Evolutionary conservation across 768 basidiomycete genomes (phyloP).

Genomic region (Pulveroboletus frians): DNA sequence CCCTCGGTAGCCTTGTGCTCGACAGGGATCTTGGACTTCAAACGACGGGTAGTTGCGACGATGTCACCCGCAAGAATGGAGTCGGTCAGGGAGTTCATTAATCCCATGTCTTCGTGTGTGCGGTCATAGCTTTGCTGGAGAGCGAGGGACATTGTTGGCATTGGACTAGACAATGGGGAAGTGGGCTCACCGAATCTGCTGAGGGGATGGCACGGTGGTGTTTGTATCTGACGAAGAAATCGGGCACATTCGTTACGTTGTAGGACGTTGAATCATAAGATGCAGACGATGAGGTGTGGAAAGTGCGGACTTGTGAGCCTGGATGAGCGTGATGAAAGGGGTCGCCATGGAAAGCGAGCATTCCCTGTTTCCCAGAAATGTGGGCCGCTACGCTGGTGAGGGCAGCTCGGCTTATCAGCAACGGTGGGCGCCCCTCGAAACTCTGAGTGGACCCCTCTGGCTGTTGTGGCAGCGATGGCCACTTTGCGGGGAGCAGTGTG

Average conservation of each 20-base stretch:
- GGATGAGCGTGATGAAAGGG: not conserved
- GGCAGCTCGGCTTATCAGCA: too few relatives aligned
- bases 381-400: too few relatives aligned
- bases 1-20: slow-evolving; percentile 20
- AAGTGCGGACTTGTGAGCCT: slow-evolving; percentile 7
- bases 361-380: too few relatives aligned
- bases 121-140: slow-evolving; percentile 1
- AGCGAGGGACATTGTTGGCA: not conserved
- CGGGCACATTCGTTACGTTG: slow-evolving; percentile 21
- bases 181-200: slow-evolving; percentile 4
- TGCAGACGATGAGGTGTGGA: slow-evolving; percentile 20
- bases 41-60: slow-evolving; percentile 26
- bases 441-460: too few relatives aligned
- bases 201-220: slow-evolving; percentile 8
- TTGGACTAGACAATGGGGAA: not conserved
- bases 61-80: slow-evolving; percentile 22
- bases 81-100: slow-evolving; percentile 22
- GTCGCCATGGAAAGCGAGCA: too few relatives aligned
- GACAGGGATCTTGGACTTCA: slow-evolving; percentile 25
- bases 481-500: not conserved
- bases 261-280: slow-evolving; percentile 25
- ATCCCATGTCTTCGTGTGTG: slow-evolving; percentile 10
- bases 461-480: too few relatives aligned
- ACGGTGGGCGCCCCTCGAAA: too few relatives aligned
- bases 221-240: slow-evolving; percentile 28